Evolutionary conservation across 2,329 filamentous ascomycete genomes (phyloP), one percentile per base, ranked within the genome.

Genomic region (Thelonectria rubi): DNA sequence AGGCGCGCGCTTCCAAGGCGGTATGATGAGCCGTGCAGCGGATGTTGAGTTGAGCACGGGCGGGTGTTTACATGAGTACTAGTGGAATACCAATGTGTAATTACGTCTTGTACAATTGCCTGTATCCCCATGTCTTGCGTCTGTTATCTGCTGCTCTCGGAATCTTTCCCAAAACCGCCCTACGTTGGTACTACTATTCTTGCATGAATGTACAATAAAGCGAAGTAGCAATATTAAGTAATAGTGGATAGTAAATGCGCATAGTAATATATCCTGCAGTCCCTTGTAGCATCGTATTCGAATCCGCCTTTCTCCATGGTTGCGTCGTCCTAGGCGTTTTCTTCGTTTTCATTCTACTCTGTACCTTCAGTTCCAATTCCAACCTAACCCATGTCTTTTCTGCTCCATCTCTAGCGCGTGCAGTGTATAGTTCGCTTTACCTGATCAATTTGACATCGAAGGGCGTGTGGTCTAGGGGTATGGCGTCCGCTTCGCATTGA

Each of bases 1-100:
- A 83, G 70, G 82, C 85, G 34, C 79, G 85, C 57, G 82, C 82
- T 15, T 78, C 75, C 3, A 78, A 74, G 60, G 75, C 76, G 5
- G 70, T 75, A 45, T 80, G 71, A 60, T 30, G n/a, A 17, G 20
- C 9, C 15, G 56, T 46, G 12, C 21, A n/a, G 21, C 26, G 6
- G 42, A 15, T 30, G 24, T 30, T 21, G 14, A n/a, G 52, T 4
- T 50, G 34, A 3, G 49, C 39, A 9, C n/a, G 49, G 9, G 20
- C 20, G 4, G 47, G 12, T 15, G 21, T 43, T 32, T 49, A 30
- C 21, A 24, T 30, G 5, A 30, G 26, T 30, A 30, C 4, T 9
- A 8, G 15, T 47, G 5, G 9, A 47, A 47, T 14, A 47, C 45
- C 45, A 47, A 21, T 21, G 18, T 46, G 17, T 21, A 46, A 46